Evolutionary conservation across 2,329 filamentous ascomycete genomes (phyloP), one percentile per base, ranked within the genome.

Genomic region (Xylogone sp.): DNA sequence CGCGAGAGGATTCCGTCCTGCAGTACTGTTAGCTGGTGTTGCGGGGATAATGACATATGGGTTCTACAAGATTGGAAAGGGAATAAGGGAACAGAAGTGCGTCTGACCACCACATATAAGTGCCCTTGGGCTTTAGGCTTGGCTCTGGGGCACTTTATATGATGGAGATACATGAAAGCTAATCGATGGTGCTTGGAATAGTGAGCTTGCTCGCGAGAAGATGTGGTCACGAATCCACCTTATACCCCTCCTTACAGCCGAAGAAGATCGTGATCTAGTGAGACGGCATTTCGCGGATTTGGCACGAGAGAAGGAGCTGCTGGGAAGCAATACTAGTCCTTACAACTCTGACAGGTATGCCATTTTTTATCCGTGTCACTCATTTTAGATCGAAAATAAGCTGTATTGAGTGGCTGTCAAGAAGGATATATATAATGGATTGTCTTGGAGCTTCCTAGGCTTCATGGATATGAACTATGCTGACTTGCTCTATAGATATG

Each of bases 171-270:
- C 19, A 20, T 34, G 22, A 22, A 42, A 5, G 39, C 54, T 58
- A 39, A 57, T 43, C 45, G 29, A n/a, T 0, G 21, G 52, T 16
- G 27, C 10, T 24, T 42, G 34, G n/a, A 39, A 51, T 64, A 97
- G 92, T 68, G 94, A 99, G 74, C 86, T 96, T 61, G 89, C 86
- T 57, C 90, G 94, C 64, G 94, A 99, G 69, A 99, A 97, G 79
- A 94, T 96, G 83, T 99, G 94, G 94, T 84, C 90, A 56, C 87
- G 94, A 68, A 96, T 99, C 73, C 84, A 97, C 74, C 80, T 99
- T 58, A 94, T 93, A 66, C 94, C 94, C 53, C 76, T 96, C 57
- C 83, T 99, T 58, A 93, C 97, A 71, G 94, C 94, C 51, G 94
- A 99, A 69, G 91, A 96, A 72, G 94, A 99, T 76, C 87, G 94